Conservation (phyloP, 2,329 filamentous ascomycete genomes). For the Apiospora marii region DNA sequence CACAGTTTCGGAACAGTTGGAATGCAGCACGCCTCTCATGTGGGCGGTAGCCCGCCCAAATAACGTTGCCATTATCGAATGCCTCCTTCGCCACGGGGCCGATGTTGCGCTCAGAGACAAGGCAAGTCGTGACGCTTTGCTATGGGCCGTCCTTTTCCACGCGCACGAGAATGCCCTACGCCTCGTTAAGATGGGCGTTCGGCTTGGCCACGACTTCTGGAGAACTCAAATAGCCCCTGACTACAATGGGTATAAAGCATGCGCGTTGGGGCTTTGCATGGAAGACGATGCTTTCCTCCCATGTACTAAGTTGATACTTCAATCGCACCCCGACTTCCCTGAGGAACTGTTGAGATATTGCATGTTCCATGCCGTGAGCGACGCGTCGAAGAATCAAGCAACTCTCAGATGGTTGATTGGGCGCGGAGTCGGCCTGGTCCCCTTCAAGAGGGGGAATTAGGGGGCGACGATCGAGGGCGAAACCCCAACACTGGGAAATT, state of each 20-base stretch:
- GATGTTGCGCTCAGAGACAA: background rate
- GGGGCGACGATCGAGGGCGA: background rate
- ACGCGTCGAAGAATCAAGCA: background rate
- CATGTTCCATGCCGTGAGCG: background rate
- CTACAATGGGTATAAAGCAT: background rate
- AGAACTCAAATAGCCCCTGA: background rate
- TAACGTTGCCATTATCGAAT: background rate
- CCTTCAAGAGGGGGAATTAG: background rate
- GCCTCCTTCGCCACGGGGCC: background rate
- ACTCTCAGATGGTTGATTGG: background rate
- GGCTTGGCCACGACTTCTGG: background rate
- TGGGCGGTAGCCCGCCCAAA: background rate
- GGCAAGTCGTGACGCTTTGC: background rate
- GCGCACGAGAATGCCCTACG: background rate
- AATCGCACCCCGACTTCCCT: background rate
- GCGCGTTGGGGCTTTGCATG: background rate
- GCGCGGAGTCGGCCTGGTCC: background rate
- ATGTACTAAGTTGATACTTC: background rate
- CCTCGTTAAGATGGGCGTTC: background rate
- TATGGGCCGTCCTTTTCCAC: background rate
- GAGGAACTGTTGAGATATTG: background rate
- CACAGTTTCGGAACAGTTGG: background rate
- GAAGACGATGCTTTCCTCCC: background rate
- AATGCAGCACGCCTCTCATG: background rate
- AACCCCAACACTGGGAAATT: too few species aligned